Conservation (phyloP, 2,329 filamentous ascomycete species). For the Penicillium polonicum region DNA sequence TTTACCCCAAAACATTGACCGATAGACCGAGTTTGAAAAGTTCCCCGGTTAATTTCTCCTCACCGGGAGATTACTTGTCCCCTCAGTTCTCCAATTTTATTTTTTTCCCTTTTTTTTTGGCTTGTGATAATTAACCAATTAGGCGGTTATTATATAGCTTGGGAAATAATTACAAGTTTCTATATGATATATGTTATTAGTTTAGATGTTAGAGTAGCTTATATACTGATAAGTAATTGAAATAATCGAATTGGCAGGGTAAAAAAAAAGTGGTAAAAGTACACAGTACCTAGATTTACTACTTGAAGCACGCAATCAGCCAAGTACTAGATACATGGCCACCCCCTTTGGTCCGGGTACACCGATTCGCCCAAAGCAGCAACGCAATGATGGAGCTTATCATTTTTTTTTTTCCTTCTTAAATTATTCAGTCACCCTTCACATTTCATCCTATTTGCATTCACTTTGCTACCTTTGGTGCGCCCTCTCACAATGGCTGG, state of each 20-base stretch:
- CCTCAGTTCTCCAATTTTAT: slow-evolving; percentile 25
- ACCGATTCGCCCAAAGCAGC: slow-evolving; percentile 42
- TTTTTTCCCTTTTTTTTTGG: background rate
- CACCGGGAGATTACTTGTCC: slow-evolving; percentile 18
- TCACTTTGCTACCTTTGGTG: slow-evolving; percentile 21
- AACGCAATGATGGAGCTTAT: slow-evolving; percentile 17
- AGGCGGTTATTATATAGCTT: background rate
- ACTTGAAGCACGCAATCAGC: slow-evolving; percentile 2
- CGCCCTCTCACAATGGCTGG: slow-evolving; percentile 35
- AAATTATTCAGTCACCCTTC: slow-evolving; percentile 8
- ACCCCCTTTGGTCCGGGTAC: slow-evolving; percentile 20
- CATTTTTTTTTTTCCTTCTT: slow-evolving; percentile 19
- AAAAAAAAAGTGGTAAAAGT: slow-evolving; percentile 1
- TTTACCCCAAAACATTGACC: slow-evolving; percentile 7
- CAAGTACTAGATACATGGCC: slow-evolving; percentile 7
- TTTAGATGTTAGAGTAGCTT: background rate
- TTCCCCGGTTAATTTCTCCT: slow-evolving; percentile 25
- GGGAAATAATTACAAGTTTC: background rate
- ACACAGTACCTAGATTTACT: slow-evolving; percentile 1
- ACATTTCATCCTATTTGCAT: slow-evolving; percentile 12
- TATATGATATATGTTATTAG: background rate
- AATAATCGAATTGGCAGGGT: background rate
- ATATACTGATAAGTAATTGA: background rate
- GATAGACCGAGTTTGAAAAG: background rate
- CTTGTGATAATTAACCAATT: slow-evolving; percentile 3